Evolutionary conservation across 2,329 filamentous ascomycete species (phyloP), one percentile per base, ranked within the genome.

Genomic region (Penicillium sp.): DNA sequence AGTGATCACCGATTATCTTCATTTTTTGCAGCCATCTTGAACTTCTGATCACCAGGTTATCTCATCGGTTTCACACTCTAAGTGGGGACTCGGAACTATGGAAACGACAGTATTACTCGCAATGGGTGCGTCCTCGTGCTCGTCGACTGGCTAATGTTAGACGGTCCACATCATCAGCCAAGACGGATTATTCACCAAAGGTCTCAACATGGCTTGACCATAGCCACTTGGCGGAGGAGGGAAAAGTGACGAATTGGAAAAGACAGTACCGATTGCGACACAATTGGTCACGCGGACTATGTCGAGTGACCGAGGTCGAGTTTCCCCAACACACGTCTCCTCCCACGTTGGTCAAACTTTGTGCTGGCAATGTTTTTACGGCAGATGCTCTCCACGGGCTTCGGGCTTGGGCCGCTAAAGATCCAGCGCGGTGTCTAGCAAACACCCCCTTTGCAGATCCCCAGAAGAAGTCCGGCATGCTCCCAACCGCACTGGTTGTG

Each of bases 281-380:
- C 68, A 97, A 97, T 73, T 97, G 94, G 94, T 83, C 88, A 1
- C 84, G 81, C 56, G 94, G 93, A 0, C 85, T 83, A 60, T 95
- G 90, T 64, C 87, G 84, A 34, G 84, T 96, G 12, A 85, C 88
- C 33, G 89, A 95, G 70, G 82, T 96, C 28, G 79, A 85, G 42
- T 81, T 90, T 23, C 75, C 79, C 48, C 75, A 79, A 41, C 71
- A 76, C 1, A 73, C 77, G 49, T 66, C 85, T 69, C 77, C 88
- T 34, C 80, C 80, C 2, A 69, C 91, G 34, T 76, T 96, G 6
- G 88, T 92, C 44, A 90, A 89, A 68, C 81, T 95, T 57, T 82
- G 87, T 39, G 85, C 90, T 52, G 88, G 90, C 0, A 76, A 91
- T 18, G 85, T 94, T 8, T 83, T 94, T 47, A 94, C 90, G 3